Base-by-base conservation (phyloP, 2,329 filamentous ascomycete genomes). In the Microdochium bolleyi region DNA sequence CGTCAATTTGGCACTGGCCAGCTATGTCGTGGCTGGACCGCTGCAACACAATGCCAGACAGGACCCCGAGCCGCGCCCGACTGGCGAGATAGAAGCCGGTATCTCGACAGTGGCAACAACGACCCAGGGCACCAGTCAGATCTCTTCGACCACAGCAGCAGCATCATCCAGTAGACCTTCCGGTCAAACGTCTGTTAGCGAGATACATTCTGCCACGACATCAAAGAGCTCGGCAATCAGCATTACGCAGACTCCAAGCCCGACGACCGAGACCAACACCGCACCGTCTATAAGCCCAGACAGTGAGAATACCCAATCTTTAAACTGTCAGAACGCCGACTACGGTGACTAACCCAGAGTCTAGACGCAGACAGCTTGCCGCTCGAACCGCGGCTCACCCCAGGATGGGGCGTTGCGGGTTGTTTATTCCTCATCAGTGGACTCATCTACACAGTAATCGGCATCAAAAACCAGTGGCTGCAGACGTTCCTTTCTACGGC, bases 401-500 rank as follows among this genome's bases (percentile, higher is more conserved):
- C 92, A 2, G 90, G 85, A 41, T 84, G 89, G 70, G 89, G 84
- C 2, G 80, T 96, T 49, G 85, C 84, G 32, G 92, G 92, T 24
- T 80, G 85, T 21, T 74, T 96, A 50, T 75, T 97, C 55, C 76
- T 97, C 46, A 64, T 84, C 3, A 81, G 84, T 9, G 92, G 92
- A n/a, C 63, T 78, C 9, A 73, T 81, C 7, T 87, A 94, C 64
- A 78, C 82, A 8, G 69, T 96, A 21, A 79, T 95, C 58, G 92
- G 92, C 1, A 89, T 95, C 62, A 92, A 89, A 69, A 89, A 89
- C 62, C 78, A 80, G 67, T 85, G 81, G 81, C 78, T 92, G 13
- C 87, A 94, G 64, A 84, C 88, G 16, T 95, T 88, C 67, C 79
- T 95, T 53, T 94, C 91, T 14, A 82, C 86, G 1, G 88, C 83